Percentiles rank a stretch among this genome's conserved stretches.
phyloP scores from a whole-genome alignment of 352 stramenopile species.

The Globisporangium camurandrum region DNA sequence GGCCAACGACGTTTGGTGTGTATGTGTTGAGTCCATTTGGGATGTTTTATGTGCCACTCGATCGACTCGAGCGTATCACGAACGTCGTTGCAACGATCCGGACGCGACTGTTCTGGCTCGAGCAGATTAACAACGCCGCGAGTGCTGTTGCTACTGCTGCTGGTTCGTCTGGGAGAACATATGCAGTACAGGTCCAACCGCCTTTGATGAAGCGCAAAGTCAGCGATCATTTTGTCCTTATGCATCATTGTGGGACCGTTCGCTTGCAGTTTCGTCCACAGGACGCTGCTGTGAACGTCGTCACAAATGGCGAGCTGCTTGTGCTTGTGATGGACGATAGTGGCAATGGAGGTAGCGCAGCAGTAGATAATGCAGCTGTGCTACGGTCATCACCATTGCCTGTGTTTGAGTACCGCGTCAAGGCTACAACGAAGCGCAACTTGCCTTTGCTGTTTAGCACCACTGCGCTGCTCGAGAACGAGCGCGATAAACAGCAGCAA shows the following conservation, averaged over 20 bases:
- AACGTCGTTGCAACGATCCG: slow-evolving; percentile 29
- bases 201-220: slow-evolving; percentile 23
- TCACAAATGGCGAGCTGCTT: slow-evolving; percentile 35
- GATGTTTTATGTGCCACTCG: slow-evolving; percentile 28
- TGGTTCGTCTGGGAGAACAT: too few species aligned
- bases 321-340: slow-evolving; percentile 20
- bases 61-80: slow-evolving; percentile 19
- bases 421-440: slow-evolving; percentile 10
- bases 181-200: too few species aligned
- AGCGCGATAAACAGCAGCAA: not conserved
- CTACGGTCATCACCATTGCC: not conserved
- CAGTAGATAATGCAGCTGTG: not conserved
- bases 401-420: slow-evolving; percentile 16
- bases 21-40: slow-evolving; percentile 40
- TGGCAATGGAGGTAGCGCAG: not conserved
- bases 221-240: slow-evolving; percentile 25
- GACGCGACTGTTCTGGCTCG: slow-evolving; percentile 47
- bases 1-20: slow-evolving; percentile 33
- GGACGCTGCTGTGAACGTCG: slow-evolving; percentile 16
- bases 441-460: slow-evolving; percentile 11
- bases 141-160: not conserved
- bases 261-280: slow-evolving; percentile 15
- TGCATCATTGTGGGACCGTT: slow-evolving; percentile 27
- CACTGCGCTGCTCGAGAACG: slow-evolving; percentile 1
- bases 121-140: slow-evolving; percentile 26